A percentile compares a stretch with the other conserved stretches of the same genome.
phyloP scores from a whole-genome alignment of 2,329 filamentous ascomycete genomes.

The Trichoderma gracile region DNA sequence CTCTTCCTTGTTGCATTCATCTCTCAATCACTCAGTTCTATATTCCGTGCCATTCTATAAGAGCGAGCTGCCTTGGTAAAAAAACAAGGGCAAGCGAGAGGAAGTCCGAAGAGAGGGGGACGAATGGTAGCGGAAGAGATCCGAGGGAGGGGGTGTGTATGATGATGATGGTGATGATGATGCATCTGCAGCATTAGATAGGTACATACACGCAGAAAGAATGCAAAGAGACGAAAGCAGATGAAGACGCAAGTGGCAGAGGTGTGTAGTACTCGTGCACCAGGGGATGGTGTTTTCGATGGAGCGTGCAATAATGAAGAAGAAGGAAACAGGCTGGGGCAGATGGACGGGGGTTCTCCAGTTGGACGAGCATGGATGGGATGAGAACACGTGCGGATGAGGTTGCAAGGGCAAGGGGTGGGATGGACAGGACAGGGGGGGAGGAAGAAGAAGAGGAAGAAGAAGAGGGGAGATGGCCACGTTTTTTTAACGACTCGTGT shows the following conservation, averaged over 20 bases:
- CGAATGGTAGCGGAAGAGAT: background rate
- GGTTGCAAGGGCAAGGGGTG: background rate
- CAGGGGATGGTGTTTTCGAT: too few species aligned
- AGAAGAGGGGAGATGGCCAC: slow-evolving; percentile 3
- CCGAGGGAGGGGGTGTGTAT: slow-evolving; percentile 3
- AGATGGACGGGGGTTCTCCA: background rate
- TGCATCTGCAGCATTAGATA: background rate
- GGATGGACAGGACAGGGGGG: background rate
- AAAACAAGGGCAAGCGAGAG: too few species aligned
- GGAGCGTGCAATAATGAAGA: background rate
- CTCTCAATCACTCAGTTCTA: background rate
- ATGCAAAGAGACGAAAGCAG: too few species aligned
- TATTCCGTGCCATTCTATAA: too few species aligned
- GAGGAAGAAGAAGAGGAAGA: background rate
- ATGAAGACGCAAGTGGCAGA: too few species aligned
- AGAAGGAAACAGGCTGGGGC: background rate
- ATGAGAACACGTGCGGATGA: slow-evolving; percentile 9
- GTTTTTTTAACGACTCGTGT: background rate
- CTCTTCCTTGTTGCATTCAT: too few species aligned
- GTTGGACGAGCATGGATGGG: background rate
- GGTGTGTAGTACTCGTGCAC: too few species aligned
- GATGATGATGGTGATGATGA: background rate
- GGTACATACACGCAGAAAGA: too few species aligned
- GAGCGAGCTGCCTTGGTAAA: too few species aligned
- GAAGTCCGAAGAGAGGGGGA: background rate